A percentile compares a stretch with the other conserved stretches of the same genome.
phyloP scores from a whole-genome alignment of 2,329 filamentous ascomycete species.

The Colletotrichum karsti region DNA sequence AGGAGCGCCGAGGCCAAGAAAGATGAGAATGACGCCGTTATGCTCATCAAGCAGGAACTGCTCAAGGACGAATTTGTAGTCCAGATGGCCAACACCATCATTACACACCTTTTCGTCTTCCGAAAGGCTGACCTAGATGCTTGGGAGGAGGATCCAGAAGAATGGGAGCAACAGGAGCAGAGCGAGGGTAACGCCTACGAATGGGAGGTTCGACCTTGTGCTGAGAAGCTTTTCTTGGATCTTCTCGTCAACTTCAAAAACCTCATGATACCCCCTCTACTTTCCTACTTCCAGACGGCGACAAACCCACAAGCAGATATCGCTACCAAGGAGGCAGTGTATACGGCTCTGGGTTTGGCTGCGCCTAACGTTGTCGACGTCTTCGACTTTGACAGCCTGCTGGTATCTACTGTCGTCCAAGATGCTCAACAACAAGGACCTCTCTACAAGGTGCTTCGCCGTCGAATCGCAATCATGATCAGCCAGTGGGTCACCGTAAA shows the following conservation, averaged over 20 bases:
- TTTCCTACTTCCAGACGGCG: slow-evolving; percentile 84
- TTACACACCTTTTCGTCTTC: slow-evolving; percentile 90
- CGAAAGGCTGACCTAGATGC: slow-evolving; percentile 84
- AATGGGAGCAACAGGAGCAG: slow-evolving; percentile 93
- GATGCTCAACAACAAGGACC: slow-evolving; percentile 75
- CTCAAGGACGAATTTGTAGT: slow-evolving; percentile 80
- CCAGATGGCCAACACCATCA: slow-evolving; percentile 83
- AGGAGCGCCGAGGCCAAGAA: slow-evolving; percentile 77
- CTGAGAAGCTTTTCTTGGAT: slow-evolving; percentile 93
- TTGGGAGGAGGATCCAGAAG: slow-evolving; percentile 94
- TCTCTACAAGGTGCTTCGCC: slow-evolving; percentile 82
- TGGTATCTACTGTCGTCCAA: slow-evolving; percentile 77
- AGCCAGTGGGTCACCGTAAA: slow-evolving; percentile 90
- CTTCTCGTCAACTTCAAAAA: slow-evolving; percentile 89
- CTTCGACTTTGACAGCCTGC: slow-evolving; percentile 85
- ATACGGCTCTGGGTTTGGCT: slow-evolving; percentile 89
- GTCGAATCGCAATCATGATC: slow-evolving; percentile 87
- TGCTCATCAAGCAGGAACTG: slow-evolving; percentile 76
- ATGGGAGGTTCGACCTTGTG: slow-evolving; percentile 90
- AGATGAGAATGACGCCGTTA: slow-evolving; percentile 76
- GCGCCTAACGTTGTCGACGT: slow-evolving; percentile 77
- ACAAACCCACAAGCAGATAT: slow-evolving; percentile 74
- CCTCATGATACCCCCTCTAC: slow-evolving; percentile 79
- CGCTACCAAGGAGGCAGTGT: slow-evolving; percentile 90
- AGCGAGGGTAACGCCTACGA: slow-evolving; percentile 87